Percentiles rank a stretch among this genome's conserved stretches.
phyloP scores from a whole-genome alignment of 306 rosid genomes.

The Sesbania bispinosa region DNA sequence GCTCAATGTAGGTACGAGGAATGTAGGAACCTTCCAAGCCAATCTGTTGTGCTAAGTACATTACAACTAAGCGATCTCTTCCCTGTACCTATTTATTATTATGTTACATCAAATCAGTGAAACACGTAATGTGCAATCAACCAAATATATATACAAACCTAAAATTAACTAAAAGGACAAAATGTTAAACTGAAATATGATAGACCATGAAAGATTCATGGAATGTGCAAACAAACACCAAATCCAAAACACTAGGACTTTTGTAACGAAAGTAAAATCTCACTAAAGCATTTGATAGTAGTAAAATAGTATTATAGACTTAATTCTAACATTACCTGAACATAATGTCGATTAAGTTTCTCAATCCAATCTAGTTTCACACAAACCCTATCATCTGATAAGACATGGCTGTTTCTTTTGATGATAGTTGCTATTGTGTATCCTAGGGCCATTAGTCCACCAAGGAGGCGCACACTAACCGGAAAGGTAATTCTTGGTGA shows the following conservation, averaged over 20 bases:
- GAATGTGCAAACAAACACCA: background rate
- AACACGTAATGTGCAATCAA: background rate
- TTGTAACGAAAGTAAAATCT: background rate
- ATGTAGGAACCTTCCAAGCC: conserved; percentile 89
- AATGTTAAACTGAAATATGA: background rate
- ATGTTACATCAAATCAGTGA: background rate
- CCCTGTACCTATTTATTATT: conserved; percentile 78
- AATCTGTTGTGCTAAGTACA: conserved; percentile 62
- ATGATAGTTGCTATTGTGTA: conserved; percentile 97
- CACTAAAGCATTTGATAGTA: conserved; percentile 10
- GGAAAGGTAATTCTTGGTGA: conserved; percentile 98
- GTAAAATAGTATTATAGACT: background rate
- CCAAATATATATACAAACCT: background rate
- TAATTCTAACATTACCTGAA: conserved; percentile 66
- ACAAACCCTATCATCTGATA: conserved; percentile 63
- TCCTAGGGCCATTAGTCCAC: conserved; percentile 98
- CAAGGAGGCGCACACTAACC: conserved; percentile 98
- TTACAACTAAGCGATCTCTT: conserved; percentile 70
- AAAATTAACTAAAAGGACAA: background rate
- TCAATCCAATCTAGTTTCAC: conserved; percentile 96
- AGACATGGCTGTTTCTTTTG: conserved; percentile 83
- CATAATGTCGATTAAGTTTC: conserved; percentile 77
- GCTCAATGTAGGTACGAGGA: conserved; percentile 97
- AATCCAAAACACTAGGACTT: background rate
- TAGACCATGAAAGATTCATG: background rate